A percentile compares a stretch with the other conserved stretches of the same genome.
These are phyloP conservation scores for Xanthoceras sorbifolium DNA, from an alignment of 345 rosid species.

Conservation along the genomic window DNA sequence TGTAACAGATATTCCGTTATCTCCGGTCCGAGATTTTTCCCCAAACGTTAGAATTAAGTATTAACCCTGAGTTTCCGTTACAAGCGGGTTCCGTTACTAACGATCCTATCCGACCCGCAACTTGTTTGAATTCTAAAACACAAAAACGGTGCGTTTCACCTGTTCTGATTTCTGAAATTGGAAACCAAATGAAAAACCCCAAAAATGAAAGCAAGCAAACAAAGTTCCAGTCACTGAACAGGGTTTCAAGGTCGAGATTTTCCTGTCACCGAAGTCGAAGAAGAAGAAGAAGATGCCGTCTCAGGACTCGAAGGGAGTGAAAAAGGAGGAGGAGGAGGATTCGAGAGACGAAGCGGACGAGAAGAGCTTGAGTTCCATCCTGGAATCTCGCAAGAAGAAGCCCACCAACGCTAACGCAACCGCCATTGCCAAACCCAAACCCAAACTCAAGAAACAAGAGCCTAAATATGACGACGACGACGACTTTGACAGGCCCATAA, in stretches of 20 bases:
- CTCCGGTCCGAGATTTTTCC: too few species aligned
- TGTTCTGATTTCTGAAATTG: neutral
- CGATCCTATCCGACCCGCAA: neutral
- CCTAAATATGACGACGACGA: constrained; percentile 28
- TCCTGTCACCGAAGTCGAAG: neutral
- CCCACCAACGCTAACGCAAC: constrained; percentile 31
- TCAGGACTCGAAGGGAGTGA: constrained; percentile 49
- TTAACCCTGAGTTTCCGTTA: neutral
- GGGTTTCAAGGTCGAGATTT: constrained; percentile 6
- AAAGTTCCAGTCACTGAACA: neutral
- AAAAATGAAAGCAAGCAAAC: neutral
- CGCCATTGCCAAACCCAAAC: constrained; percentile 22
- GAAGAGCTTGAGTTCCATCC: constrained; percentile 55
- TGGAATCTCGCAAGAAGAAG: constrained; percentile 49
- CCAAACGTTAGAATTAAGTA: too few species aligned
- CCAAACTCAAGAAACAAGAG: constrained; percentile 53
- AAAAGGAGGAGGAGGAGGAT: constrained; percentile 36
- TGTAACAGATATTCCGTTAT: too few species aligned
- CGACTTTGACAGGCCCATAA: constrained; percentile 35
- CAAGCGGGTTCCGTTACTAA: neutral
- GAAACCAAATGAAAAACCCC: neutral
- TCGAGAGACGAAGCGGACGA: constrained; percentile 27
- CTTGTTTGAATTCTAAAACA: neutral
- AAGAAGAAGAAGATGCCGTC: constrained; percentile 49
- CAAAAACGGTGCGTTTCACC: neutral